Evolutionary conservation across 768 basidiomycete species (phyloP), one percentile per base, ranked within the genome.

Genomic region (Cubamyces sp.): DNA sequence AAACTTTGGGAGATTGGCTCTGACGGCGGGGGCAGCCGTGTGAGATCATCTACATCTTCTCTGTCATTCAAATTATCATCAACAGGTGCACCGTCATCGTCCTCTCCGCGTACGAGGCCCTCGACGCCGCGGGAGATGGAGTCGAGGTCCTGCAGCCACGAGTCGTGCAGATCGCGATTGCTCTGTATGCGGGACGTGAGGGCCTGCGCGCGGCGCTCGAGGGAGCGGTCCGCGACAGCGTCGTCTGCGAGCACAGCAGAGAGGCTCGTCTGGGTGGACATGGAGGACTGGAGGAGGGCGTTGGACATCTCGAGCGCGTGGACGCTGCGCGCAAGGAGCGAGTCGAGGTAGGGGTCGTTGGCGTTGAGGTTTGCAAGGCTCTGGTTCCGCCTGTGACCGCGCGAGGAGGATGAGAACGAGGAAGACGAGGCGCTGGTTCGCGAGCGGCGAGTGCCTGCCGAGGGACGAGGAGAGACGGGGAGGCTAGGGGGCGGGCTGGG

Each of bases 221-320:
- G 68, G 52, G 75, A 70, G 43, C 74, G 76, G 62, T 88, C 86
- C 5, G 74, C 75, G 19, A 76, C 71, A 7, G 73, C 42, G 58
- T 83, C 84, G 16, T 79, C 68, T 23, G 81, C 78, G 30, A 88
- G 73, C 42, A 87, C 75, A 3, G 79, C 74, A 37, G 79, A 79
- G 40, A 82, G 76, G 37, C 77, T 84, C 14, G 86, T 79, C 64
- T 89, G 87, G 0, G 91, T 87, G 42, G 87, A 83, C 67, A 92
- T 87, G 21, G 89, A 88, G 14, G 85, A 86, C 70, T 91, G 87
- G 48, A 94, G 77, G 12, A 94, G 77, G 3, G 86, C 82, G 60
- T 94, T 94, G 5, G 92, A 94, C 80, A 92, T 87, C 71, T 94
- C 92, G 9, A 94, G 79, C 0, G 92, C 92, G 74, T 92, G 86